phyloP scores from a whole-genome alignment of 2,329 filamentous ascomycete species.

The Hypoxylon sp. region DNA sequence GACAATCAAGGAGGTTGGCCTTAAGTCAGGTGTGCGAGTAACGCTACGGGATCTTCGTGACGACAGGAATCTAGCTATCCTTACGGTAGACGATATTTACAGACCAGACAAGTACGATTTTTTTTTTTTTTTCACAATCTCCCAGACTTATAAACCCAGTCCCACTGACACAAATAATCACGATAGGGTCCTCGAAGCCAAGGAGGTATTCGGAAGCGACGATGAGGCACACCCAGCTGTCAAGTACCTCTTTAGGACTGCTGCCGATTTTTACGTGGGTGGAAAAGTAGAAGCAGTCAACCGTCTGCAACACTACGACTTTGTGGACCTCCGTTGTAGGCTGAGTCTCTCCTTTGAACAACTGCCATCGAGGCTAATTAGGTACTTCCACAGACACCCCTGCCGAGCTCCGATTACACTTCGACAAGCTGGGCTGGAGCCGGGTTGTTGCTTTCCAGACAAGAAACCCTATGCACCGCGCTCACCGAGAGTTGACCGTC shows the following conservation, averaged over 20 bases:
- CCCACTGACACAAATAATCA: conserved; percentile 47
- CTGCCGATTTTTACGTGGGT: conserved; percentile 90
- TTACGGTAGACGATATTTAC: conserved; percentile 96
- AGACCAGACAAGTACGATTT: conserved; percentile 84
- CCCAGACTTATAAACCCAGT: conserved; percentile 70
- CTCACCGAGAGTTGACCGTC: conserved; percentile 96
- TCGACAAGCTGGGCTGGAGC: conserved; percentile 99
- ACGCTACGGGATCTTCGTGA: conserved; percentile 95
- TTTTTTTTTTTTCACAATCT: conserved; percentile 28
- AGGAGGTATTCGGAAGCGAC: conserved; percentile 91
- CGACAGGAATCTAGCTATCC: conserved; percentile 93
- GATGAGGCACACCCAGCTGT: conserved; percentile 92
- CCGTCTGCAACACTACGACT: conserved; percentile 98
- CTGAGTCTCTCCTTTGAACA: conserved; percentile 22
- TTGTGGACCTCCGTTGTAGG: conserved; percentile 92
- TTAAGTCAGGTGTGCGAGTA: conserved; percentile 83
- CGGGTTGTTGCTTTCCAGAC: conserved; percentile 99
- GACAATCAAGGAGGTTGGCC: conserved; percentile 75
- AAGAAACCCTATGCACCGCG: conserved; percentile 98
- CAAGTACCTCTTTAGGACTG: conserved; percentile 83
- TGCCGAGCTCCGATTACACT: conserved; percentile 92
- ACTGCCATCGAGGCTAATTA: conserved; percentile 28
- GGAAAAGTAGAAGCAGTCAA: conserved; percentile 96
- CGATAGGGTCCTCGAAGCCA: conserved; percentile 82
- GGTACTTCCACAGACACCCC: conserved; percentile 73